Base-by-base conservation (phyloP, 1,139 yeast genomes). In the Geotrichum klebahnii region DNA sequence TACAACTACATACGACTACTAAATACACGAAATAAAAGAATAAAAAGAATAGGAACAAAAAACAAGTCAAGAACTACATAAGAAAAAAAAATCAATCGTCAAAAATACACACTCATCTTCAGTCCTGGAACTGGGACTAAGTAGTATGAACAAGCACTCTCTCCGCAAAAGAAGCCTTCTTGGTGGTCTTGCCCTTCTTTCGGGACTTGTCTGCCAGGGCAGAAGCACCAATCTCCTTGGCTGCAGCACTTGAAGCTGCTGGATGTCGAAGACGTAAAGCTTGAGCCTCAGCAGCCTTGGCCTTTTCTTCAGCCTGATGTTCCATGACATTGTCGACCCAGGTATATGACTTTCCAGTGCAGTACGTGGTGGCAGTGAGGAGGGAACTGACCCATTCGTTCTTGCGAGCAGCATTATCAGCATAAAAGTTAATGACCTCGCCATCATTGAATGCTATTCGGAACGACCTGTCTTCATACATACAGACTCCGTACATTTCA, bases 371-470 rank as follows among this genome's bases (percentile, higher is more conserved):
- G 8, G 63, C 59, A 38, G 59, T 53, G 4, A 56, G 42, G 35
- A 69, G 59, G 3, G 61, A 62, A n/a, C 66, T 59, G 47, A 81
- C 71, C 90, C 90, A 83, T 52, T 67, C 67, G 32, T 61, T 63
- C 66, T 77, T 78, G 52, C 78, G 84, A 23, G 63, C 69, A 41
- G 67, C 70, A 54, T 76, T 77, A 42, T 82, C 82, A 10, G 88
- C 86, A 1, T 81, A 80, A 62, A 84, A 82, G 56, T 77, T 81
- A 51, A 84, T 78, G 14, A 75, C 67, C 61, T 82, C 88, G 4
- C 83, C 84, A 62, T 83, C 82, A 31, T 76, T 75, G 67, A 84
- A 84, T 53, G 68, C 69, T 49, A 84, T 68, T 59, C 78, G 77
- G 71, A 84, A 82, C 61, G 68, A 48, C 61, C 70, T 57, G 48